Evolutionary conservation across 495 filamentous ascomycete genomes (phyloP).

Genomic region (Astrocystis sublimbata): DNA sequence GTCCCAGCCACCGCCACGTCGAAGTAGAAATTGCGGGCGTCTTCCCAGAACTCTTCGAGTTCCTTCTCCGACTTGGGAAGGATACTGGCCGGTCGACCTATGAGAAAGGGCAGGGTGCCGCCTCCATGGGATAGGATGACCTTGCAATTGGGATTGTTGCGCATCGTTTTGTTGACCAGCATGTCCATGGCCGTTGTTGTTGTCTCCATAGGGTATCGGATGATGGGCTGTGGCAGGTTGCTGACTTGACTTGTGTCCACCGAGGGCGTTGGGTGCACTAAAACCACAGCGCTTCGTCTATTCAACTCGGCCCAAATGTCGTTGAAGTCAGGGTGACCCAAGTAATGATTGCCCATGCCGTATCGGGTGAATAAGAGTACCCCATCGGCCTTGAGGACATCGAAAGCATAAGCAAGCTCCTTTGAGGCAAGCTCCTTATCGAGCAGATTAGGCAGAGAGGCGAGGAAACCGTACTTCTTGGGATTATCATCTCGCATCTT

Average conservation of each 20-base stretch:
- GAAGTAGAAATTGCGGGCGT: neutral
- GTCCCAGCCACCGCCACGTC: neutral
- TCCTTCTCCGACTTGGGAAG: neutral
- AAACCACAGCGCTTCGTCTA: slow-evolving; percentile 46
- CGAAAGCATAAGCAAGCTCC: slow-evolving; percentile 49
- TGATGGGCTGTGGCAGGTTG: slow-evolving; percentile 45
- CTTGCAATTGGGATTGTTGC: slow-evolving; percentile 42
- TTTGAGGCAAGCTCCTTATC: neutral
- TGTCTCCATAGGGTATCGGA: slow-evolving; percentile 59
- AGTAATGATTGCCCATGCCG: slow-evolving; percentile 44
- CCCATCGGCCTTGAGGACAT: slow-evolving; percentile 52
- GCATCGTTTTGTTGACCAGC: slow-evolving; percentile 36
- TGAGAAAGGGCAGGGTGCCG: slow-evolving; percentile 49
- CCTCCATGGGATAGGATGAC: slow-evolving; percentile 57
- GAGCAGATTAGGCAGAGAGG: neutral
- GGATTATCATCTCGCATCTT: neutral
- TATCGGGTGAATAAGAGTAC: slow-evolving; percentile 55
- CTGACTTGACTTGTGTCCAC: slow-evolving; percentile 42
- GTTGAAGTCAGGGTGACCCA: slow-evolving; percentile 47
- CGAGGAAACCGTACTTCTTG: neutral
- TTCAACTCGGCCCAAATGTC: slow-evolving; percentile 53
- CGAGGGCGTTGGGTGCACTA: slow-evolving; percentile 53
- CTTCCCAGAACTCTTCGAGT: neutral
- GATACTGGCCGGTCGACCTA: neutral
- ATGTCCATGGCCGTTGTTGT: slow-evolving; percentile 52